A percentile compares a stretch with the other conserved stretches of the same genome.
These are phyloP conservation scores for Pseudogymnoascus sp. DNA, from an alignment of 2,329 filamentous ascomycete species.

Conservation along the genomic window DNA sequence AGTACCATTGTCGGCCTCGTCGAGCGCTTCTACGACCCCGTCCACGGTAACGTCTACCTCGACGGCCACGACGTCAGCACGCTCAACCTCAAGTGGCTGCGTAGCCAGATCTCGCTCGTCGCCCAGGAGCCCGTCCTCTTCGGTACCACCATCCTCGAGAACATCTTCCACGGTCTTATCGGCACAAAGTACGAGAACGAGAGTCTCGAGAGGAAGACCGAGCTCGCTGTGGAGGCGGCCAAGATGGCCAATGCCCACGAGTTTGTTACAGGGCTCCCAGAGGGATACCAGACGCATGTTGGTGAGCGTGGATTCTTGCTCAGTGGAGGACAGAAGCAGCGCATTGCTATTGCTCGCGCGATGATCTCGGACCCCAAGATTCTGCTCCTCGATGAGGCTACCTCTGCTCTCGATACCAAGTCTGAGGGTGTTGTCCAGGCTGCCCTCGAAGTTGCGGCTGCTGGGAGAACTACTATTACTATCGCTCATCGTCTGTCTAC, in stretches of 20 bases:
- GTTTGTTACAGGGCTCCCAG: slow-evolving; percentile 73
- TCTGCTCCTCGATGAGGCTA: slow-evolving; percentile 88
- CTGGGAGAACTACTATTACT: slow-evolving; percentile 86
- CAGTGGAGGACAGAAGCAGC: slow-evolving; percentile 92
- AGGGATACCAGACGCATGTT: slow-evolving; percentile 91
- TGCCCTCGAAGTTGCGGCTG: slow-evolving; percentile 76
- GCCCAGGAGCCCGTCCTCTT: slow-evolving; percentile 91
- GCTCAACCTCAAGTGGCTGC: slow-evolving; percentile 82
- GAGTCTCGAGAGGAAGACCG: slow-evolving; percentile 57
- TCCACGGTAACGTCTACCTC: slow-evolving; percentile 68
- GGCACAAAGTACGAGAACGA: slow-evolving; percentile 70
- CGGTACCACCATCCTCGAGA: slow-evolving; percentile 78
- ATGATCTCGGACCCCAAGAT: slow-evolving; percentile 89
- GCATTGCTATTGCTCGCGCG: slow-evolving; percentile 87
- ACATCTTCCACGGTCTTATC: slow-evolving; percentile 85
- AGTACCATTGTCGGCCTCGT: slow-evolving; percentile 89
- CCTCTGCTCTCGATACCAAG: slow-evolving; percentile 86
- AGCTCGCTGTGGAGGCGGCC: slow-evolving; percentile 71
- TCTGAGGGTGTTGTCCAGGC: slow-evolving; percentile 92
- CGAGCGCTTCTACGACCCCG: slow-evolving; percentile 89
- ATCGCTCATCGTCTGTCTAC: slow-evolving; percentile 95
- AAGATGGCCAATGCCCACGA: slow-evolving; percentile 91
- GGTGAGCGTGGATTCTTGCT: slow-evolving; percentile 88
- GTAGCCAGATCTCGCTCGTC: slow-evolving; percentile 86
- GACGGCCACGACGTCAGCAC: slow-evolving; percentile 76